Percentiles rank a stretch among this genome's conserved stretches.
phyloP scores from a whole-genome alignment of 192 early-diverging fungal genomes.

The Backusella westeae region DNA sequence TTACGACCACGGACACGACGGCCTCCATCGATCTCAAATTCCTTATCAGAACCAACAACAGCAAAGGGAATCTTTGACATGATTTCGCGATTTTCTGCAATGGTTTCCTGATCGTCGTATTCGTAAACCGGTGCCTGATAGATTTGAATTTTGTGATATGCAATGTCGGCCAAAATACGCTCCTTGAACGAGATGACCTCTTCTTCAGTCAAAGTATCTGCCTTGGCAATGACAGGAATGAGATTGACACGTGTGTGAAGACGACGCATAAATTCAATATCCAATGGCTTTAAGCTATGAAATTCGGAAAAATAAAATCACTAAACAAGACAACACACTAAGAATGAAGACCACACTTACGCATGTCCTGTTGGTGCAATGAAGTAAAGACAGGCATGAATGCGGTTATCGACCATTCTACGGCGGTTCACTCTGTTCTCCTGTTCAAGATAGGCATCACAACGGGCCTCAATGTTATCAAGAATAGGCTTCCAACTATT shows the following conservation, averaged over 20 bases:
- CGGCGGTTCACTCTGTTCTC: constrained; percentile 88
- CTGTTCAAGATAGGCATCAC: constrained; percentile 89
- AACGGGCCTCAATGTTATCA: constrained; percentile 94
- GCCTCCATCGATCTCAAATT: constrained; percentile 78
- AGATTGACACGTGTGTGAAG: constrained; percentile 87
- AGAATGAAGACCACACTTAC: constrained; percentile 37
- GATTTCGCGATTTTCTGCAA: constrained; percentile 78
- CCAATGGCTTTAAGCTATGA: constrained; percentile 75
- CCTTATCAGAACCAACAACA: constrained; percentile 88
- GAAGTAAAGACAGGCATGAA: constrained; percentile 96
- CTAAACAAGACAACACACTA: not conserved
- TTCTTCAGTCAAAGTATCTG: constrained; percentile 85
- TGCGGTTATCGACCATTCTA: constrained; percentile 89
- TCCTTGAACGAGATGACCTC: constrained; percentile 83
- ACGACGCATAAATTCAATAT: constrained; percentile 95
- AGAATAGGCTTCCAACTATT: constrained; percentile 94
- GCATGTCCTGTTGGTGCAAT: constrained; percentile 96
- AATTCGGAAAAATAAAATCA: not conserved
- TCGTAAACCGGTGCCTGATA: constrained; percentile 83
- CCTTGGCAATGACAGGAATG: constrained; percentile 87
- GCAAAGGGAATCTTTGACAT: constrained; percentile 94
- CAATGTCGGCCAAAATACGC: constrained; percentile 81
- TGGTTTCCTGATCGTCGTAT: constrained; percentile 79
- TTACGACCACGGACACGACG: constrained; percentile 84
- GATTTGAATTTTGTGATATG: constrained; percentile 82